Base-by-base conservation (phyloP, 768 basidiomycete species). In the Tricholoma saponaceum region DNA sequence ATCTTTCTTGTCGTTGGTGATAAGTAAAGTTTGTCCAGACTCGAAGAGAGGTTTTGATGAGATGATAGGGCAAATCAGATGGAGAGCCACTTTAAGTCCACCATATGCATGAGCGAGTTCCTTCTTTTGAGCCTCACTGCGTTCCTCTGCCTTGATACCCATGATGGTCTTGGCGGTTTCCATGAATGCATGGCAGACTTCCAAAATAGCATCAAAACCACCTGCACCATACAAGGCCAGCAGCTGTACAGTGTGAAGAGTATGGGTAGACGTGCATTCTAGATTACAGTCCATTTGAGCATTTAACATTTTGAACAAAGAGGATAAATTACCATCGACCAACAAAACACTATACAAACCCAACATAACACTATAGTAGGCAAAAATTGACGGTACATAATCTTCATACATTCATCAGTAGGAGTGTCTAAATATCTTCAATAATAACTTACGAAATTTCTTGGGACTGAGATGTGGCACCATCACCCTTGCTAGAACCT, bases 31-130 rank as follows among this genome's bases (percentile, higher is more conserved):
- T 72, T 98, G 95, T 2, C 85, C 81, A 6, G 92, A 90, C 57
- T 98, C 95, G 55, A 94, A 80, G 23, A 96, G 76, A 12, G 90
- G 81, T 63, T 90, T 90, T 25, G 91, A 82, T 1, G 89, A 86
- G 22, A 93, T 79, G 44, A 98, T 76, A 10, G 89, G 83, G 57
- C 83, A 79, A 41, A 98, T 74, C 43, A 96, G 77, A 61, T 89
- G 84, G 35, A 96, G 76, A 0, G 86, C 86, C 43, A 93, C 85
- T 70, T 93, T 94, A 52, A 95, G 70, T 6, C 88, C 92, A 44
- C 86, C 83, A 54, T 87, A 91, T 1, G 90, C 90, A 65, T 91
- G 86, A 4, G 84, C 75, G 41, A 93, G 77, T 58, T 87, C 85
- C 59, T 86, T 84, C 55, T 83, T 80, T 58, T 82, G 79, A 2